phyloP scores from a whole-genome alignment of 306 rosid species.

The Sindora glabra region DNA sequence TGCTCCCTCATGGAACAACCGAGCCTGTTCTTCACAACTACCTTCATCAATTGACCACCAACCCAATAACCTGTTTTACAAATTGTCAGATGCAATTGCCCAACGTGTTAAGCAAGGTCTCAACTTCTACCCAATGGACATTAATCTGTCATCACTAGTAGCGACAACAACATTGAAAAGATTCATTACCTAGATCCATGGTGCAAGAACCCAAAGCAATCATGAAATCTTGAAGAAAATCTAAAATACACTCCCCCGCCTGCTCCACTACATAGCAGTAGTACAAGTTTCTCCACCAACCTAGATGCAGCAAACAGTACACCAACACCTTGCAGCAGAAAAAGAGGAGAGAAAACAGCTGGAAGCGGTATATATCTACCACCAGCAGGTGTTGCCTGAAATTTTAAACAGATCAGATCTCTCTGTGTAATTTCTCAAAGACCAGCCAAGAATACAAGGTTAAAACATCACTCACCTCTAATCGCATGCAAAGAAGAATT shows the following conservation, averaged over 20 bases:
- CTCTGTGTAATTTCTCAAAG: slow-evolving; percentile 7
- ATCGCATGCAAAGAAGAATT: slow-evolving; percentile 87
- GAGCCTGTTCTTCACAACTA: slow-evolving; percentile 89
- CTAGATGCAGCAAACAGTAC: slow-evolving; percentile 62
- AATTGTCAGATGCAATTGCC: slow-evolving; percentile 23
- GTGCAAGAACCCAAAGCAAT: slow-evolving; percentile 87
- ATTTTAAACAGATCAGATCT: slow-evolving; percentile 24
- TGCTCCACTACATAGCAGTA: slow-evolving; percentile 57
- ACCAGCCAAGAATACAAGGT: slow-evolving; percentile 15
- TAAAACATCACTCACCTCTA: slow-evolving; percentile 54
- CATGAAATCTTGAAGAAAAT: slow-evolving; percentile 66
- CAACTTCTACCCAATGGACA: not conserved
- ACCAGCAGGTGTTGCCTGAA: slow-evolving; percentile 76
- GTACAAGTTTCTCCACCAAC: slow-evolving; percentile 73
- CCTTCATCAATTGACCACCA: slow-evolving; percentile 99
- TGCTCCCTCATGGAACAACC: slow-evolving; percentile 68
- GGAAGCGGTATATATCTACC: slow-evolving; percentile 68
- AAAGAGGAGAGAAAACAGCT: slow-evolving; percentile 74
- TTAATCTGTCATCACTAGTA: slow-evolving; percentile 1
- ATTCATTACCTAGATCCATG: slow-evolving; percentile 85
- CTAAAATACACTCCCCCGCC: slow-evolving; percentile 64
- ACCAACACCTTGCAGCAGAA: slow-evolving; percentile 77
- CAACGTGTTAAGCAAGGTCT: no score
- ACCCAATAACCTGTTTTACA: slow-evolving; percentile 67
- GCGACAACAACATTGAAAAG: not conserved